Conservation (phyloP, 2,329 filamentous ascomycete species). For the Fusarium succisae region DNA sequence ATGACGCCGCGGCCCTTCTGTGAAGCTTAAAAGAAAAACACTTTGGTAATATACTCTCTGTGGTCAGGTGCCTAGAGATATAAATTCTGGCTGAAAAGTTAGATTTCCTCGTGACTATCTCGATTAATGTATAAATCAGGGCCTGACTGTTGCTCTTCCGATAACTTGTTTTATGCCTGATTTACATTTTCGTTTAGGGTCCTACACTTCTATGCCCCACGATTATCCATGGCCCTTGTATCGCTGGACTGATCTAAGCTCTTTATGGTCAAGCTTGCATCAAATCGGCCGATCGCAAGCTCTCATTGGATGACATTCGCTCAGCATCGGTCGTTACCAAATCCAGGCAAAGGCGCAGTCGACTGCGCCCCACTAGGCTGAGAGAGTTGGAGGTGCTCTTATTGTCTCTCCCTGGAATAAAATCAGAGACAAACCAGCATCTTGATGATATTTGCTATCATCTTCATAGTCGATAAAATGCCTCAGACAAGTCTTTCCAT, state of each 20-base stretch:
- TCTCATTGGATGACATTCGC: background rate
- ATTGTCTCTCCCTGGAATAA: background rate
- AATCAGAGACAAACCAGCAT: background rate
- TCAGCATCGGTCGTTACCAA: background rate
- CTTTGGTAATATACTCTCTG: background rate
- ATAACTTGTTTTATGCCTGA: background rate
- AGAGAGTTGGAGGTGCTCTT: background rate
- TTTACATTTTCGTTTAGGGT: background rate
- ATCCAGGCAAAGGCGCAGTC: background rate
- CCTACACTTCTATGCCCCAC: background rate
- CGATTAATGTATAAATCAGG: background rate
- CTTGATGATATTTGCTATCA: background rate
- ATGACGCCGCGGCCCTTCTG: too few species aligned
- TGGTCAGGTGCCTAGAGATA: too few species aligned
- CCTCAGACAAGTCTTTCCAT: background rate
- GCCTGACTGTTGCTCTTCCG: background rate
- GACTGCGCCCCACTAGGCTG: background rate
- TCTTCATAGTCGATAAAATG: background rate
- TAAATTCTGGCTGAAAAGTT: background rate
- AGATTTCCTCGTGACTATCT: background rate
- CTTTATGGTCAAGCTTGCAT: background rate
- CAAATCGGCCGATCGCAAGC: fast-evolving
- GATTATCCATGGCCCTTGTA: background rate
- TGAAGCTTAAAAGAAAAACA: background rate
- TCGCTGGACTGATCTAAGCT: background rate